phyloP scores from a whole-genome alignment of 148 eudicot species.

The Pouteria glomerata region DNA sequence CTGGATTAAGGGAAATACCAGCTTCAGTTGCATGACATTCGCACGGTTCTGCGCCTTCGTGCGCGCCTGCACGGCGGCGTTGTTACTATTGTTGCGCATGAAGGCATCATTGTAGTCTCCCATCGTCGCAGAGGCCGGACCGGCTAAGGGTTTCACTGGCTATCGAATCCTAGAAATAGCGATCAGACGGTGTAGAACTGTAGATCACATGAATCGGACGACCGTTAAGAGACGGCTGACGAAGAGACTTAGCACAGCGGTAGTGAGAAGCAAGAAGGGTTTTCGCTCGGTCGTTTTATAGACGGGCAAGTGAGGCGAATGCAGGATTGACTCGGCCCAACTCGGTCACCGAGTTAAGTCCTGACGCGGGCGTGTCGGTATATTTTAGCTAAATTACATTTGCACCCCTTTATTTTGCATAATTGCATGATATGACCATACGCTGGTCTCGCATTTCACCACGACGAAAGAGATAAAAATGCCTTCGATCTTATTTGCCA shows the following conservation, averaged over 20 bases:
- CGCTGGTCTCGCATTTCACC: no score
- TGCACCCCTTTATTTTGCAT: no score
- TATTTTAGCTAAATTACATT: background rate
- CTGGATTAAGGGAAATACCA: slow-evolving; percentile 33
- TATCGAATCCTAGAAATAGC: slow-evolving; percentile 8
- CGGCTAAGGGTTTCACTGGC: slow-evolving; percentile 13
- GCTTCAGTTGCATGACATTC: slow-evolving; percentile 71
- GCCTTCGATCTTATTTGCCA: no score
- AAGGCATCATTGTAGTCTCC: slow-evolving; percentile 70
- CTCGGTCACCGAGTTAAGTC: background rate
- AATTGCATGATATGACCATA: no score
- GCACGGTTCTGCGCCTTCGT: slow-evolving; percentile 82
- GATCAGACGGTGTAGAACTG: slow-evolving; percentile 16
- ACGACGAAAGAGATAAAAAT: no score
- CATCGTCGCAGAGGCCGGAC: slow-evolving; percentile 28
- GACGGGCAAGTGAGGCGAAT: background rate
- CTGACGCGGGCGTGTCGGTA: background rate
- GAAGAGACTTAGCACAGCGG: background rate
- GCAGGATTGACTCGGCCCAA: background rate
- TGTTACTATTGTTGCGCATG: slow-evolving; percentile 68
- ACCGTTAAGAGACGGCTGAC: background rate
- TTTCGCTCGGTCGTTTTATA: background rate
- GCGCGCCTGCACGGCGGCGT: slow-evolving; percentile 75
- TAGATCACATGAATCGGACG: background rate
- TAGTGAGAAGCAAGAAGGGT: slow-evolving; percentile 16